phyloP scores from a whole-genome alignment of 2,329 filamentous ascomycete species.

The Phyllosticta citriasiana region DNA sequence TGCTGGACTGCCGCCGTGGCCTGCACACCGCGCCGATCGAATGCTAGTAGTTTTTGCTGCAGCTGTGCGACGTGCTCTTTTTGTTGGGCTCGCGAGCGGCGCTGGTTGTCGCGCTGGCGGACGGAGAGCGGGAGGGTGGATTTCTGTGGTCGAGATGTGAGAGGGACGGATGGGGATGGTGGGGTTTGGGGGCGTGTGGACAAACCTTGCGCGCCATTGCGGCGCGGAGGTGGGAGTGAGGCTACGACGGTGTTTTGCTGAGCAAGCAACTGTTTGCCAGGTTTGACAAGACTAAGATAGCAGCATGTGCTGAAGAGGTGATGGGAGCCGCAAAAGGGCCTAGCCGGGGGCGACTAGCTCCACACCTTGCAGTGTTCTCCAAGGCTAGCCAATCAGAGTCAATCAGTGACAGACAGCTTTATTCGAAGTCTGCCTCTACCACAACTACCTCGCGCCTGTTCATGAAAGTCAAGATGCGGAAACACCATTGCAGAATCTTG shows the following conservation, averaged over 20 bases:
- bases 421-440: not conserved
- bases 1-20: conserved; percentile 46
- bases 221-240: too few species aligned
- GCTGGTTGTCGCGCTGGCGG: conserved; percentile 40
- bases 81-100: conserved; percentile 42
- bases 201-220: not conserved
- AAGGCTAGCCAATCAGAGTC: not conserved
- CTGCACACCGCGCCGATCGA: conserved; percentile 39
- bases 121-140: conserved; percentile 4
- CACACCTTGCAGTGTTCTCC: not conserved
- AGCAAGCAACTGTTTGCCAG: too few species aligned
- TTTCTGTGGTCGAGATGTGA: not conserved
- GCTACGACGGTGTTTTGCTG: too few species aligned
- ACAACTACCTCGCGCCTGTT: not conserved
- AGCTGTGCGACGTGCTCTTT: conserved; percentile 34
- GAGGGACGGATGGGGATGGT: not conserved
- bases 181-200: not conserved
- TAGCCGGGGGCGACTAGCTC: not conserved
- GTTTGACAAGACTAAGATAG: too few species aligned
- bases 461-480: too few species aligned
- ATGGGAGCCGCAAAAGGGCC: too few species aligned
- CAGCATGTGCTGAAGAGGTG: too few species aligned
- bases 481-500: too few species aligned
- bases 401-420: not conserved
- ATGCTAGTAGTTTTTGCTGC: conserved; percentile 33